Conservation (phyloP, 208 protist species). For the Trypanosoma vivax region DNA sequence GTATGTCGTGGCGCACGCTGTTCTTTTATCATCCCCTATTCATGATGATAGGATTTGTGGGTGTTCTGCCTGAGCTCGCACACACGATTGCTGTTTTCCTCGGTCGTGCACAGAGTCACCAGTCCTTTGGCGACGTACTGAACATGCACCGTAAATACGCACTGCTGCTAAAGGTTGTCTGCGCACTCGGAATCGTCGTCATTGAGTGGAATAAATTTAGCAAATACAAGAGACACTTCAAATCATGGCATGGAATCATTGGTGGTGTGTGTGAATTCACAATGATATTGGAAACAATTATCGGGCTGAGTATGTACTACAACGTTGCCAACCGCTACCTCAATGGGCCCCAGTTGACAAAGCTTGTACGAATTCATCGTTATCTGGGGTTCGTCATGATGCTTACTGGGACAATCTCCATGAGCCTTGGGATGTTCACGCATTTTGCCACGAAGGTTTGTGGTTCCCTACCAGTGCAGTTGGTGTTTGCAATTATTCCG, state of each 20-base stretch:
- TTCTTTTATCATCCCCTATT: slow-evolving; percentile 56
- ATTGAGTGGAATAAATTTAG: slow-evolving; percentile 55
- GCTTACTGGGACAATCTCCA: slow-evolving; percentile 5
- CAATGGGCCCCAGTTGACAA: not conserved
- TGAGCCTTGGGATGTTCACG: slow-evolving; percentile 20
- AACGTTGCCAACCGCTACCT: not conserved
- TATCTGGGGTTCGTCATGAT: slow-evolving; percentile 2
- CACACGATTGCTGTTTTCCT: slow-evolving; percentile 22
- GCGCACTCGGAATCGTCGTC: slow-evolving; percentile 31
- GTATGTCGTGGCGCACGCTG: slow-evolving; percentile 9
- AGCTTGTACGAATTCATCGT: slow-evolving; percentile 8
- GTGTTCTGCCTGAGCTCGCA: slow-evolving; percentile 42
- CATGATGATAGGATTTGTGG: slow-evolving; percentile 39
- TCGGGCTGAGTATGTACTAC: slow-evolving; percentile 17
- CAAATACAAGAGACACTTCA: slow-evolving; percentile 30
- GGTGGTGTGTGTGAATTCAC: slow-evolving; percentile 17
- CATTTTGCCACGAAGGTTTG: slow-evolving; percentile 14
- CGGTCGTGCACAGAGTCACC: not conserved
- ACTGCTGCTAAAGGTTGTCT: slow-evolving; percentile 30
- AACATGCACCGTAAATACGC: slow-evolving; percentile 30
- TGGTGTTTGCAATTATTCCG: slow-evolving; percentile 14
- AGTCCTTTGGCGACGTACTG: slow-evolving; percentile 18
- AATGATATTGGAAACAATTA: slow-evolving; percentile 10
- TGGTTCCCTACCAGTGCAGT: not conserved
- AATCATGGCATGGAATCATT: slow-evolving; percentile 36